phyloP scores from a whole-genome alignment of 108 stramenopile genomes.

The Epipyxis sp. region DNA sequence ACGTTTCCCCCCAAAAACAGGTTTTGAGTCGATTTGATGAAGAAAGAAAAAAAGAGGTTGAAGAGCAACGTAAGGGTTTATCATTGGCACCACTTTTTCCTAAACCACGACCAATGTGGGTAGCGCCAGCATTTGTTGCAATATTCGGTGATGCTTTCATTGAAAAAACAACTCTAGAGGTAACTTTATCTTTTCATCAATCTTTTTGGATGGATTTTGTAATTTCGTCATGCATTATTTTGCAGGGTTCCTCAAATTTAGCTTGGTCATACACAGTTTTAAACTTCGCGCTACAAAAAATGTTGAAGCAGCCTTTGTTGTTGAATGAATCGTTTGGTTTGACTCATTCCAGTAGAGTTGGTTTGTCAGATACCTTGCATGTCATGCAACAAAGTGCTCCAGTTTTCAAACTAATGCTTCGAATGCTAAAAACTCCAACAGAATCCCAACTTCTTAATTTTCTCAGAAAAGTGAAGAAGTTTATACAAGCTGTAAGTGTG shows the following conservation, averaged over 20 bases:
- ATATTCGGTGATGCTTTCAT: conserved; percentile 42
- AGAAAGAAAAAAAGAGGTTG: conserved; percentile 28
- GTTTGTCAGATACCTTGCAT: conserved; percentile 25
- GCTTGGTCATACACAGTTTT: conserved; percentile 42
- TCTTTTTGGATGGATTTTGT: too few species aligned
- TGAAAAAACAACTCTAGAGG: conserved; percentile 33
- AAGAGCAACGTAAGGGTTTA: conserved; percentile 38
- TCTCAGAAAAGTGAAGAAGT: conserved; percentile 30
- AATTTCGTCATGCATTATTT: too few species aligned
- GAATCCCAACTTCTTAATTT: conserved; percentile 37
- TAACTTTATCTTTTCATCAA: too few species aligned
- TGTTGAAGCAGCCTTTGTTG: conserved; percentile 4
- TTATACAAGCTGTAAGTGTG: conserved; percentile 16
- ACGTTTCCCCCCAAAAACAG: too few species aligned
- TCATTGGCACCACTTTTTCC: conserved; percentile 36
- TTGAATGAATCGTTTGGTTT: background rate
- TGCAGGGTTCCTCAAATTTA: conserved; percentile 25
- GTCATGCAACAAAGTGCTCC: conserved; percentile 33
- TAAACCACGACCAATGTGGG: conserved; percentile 39
- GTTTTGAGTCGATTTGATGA: conserved; percentile 38
- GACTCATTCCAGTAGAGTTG: background rate
- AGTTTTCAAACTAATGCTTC: conserved; percentile 38
- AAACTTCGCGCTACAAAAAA: conserved; percentile 23
- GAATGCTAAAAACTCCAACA: conserved; percentile 25
- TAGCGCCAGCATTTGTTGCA: conserved; percentile 25